phyloP scores from a whole-genome alignment of 768 basidiomycete species.

The Fistulinella prunicolor region DNA sequence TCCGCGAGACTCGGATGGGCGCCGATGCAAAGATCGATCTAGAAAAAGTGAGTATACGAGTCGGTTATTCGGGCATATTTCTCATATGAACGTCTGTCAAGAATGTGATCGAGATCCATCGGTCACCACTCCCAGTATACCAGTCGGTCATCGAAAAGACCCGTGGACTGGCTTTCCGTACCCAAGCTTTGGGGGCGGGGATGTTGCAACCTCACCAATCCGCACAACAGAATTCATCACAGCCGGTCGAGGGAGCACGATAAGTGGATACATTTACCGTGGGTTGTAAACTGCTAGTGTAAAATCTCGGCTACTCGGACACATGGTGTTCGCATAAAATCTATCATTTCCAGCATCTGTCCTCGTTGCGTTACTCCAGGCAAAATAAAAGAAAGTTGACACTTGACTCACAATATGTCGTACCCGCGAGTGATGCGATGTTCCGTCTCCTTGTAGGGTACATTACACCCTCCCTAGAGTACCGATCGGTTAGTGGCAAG shows the following conservation, averaged over 20 bases:
- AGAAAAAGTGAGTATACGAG: slow-evolving; percentile 61
- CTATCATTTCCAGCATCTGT: slow-evolving; percentile 38
- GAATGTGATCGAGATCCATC: slow-evolving; percentile 96
- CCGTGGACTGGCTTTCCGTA: slow-evolving; percentile 85
- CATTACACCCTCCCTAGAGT: slow-evolving; percentile 40
- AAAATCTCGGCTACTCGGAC: not conserved
- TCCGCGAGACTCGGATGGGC: slow-evolving; percentile 95
- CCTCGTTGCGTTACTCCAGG: not conserved
- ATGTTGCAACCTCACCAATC: slow-evolving; percentile 42
- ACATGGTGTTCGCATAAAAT: not conserved
- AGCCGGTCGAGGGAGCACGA: slow-evolving; percentile 30
- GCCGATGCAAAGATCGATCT: slow-evolving; percentile 97
- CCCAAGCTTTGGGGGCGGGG: slow-evolving; percentile 85
- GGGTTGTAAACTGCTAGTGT: slow-evolving; percentile 6
- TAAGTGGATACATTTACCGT: slow-evolving; percentile 7
- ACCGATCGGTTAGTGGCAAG: not conserved
- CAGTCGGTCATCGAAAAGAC: slow-evolving; percentile 96
- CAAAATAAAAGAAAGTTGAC: not conserved
- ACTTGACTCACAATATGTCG: slow-evolving; percentile 39
- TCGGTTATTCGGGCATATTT: not conserved
- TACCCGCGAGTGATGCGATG: slow-evolving; percentile 39
- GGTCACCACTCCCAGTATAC: slow-evolving; percentile 85
- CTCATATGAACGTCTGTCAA: slow-evolving; percentile 33
- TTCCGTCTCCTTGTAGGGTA: slow-evolving; percentile 40
- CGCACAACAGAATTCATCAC: slow-evolving; percentile 30